Evolutionary conservation across 306 rosid genomes (phyloP).

Genomic region (Malus sieversii): DNA sequence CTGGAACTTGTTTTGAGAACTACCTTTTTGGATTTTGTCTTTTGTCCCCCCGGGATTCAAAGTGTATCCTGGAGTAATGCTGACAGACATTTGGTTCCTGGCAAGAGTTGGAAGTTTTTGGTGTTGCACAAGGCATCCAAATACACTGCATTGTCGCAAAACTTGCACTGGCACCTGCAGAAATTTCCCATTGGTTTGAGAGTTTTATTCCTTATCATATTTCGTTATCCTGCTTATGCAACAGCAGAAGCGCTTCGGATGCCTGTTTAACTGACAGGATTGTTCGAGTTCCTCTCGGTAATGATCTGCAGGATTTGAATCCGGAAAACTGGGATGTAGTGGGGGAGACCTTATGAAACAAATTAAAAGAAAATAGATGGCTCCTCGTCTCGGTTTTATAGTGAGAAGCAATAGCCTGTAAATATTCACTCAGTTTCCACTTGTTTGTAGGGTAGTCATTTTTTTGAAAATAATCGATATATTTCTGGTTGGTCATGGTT

Average conservation of each 20-base stretch:
- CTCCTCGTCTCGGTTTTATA: constrained; percentile 30
- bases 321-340: constrained; percentile 20
- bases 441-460: constrained; percentile 6
- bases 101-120: constrained; percentile 11
- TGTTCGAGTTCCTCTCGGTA: constrained; percentile 7
- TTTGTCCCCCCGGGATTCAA: neutral
- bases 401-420: constrained; percentile 53
- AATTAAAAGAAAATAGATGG: constrained; percentile 18
- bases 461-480: constrained; percentile 9
- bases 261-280: constrained; percentile 17
- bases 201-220: neutral
- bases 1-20: constrained; percentile 13
- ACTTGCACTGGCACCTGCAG: constrained; percentile 22
- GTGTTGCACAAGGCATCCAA: constrained; percentile 25
- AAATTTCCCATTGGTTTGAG: constrained; percentile 10
- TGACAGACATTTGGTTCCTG: constrained; percentile 35
- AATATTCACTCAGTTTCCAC: constrained; percentile 40
- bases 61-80: constrained; percentile 21
- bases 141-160: neutral
- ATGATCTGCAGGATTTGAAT: constrained; percentile 29
- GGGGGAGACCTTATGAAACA: constrained; percentile 31
- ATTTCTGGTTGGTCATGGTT: neutral
- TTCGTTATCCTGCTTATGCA: neutral
- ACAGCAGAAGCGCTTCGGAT: constrained; percentile 2
- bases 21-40: constrained; percentile 4